phyloP scores from a whole-genome alignment of 108 stramenopile species.

The Cyclotella kingstonii region DNA sequence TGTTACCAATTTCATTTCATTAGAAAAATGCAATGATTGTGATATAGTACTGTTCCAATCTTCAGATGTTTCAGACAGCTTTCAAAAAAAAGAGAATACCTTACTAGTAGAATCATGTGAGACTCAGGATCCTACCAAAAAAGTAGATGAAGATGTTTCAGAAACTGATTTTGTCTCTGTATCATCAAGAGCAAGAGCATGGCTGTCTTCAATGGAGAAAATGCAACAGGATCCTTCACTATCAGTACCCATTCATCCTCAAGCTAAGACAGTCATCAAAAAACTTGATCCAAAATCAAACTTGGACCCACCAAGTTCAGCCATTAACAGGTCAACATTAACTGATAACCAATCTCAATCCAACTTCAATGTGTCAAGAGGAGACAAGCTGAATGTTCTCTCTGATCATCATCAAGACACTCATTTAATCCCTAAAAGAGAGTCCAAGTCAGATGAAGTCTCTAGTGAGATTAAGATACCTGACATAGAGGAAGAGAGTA shows the following conservation, averaged over 20 bases:
- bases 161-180: background rate
- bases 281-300: slow-evolving; percentile 8
- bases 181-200: slow-evolving; percentile 17
- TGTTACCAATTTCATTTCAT: no score
- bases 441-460: slow-evolving; percentile 4
- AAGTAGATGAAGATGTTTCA: background rate
- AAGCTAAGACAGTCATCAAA: background rate
- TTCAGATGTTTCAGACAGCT: slow-evolving; percentile 16
- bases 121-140: slow-evolving; percentile 24
- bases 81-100: slow-evolving; percentile 9
- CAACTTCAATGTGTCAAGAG: background rate
- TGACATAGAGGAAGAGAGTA: slow-evolving; percentile 12
- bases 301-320: slow-evolving; percentile 23
- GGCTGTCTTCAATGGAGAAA: slow-evolving; percentile 32
- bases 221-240: background rate
- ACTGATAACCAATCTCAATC: background rate
- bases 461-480: slow-evolving; percentile 2
- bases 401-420: background rate
- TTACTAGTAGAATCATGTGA: slow-evolving; percentile 18
- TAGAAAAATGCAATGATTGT: slow-evolving; percentile 36
- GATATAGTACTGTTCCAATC: slow-evolving; percentile 34
- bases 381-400: background rate
- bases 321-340: slow-evolving; percentile 11
- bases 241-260: background rate
- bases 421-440: background rate